Evolutionary conservation across 495 filamentous ascomycete genomes (phyloP), one percentile per base, ranked within the genome.

Genomic region (Podospora pseudoanserina): DNA sequence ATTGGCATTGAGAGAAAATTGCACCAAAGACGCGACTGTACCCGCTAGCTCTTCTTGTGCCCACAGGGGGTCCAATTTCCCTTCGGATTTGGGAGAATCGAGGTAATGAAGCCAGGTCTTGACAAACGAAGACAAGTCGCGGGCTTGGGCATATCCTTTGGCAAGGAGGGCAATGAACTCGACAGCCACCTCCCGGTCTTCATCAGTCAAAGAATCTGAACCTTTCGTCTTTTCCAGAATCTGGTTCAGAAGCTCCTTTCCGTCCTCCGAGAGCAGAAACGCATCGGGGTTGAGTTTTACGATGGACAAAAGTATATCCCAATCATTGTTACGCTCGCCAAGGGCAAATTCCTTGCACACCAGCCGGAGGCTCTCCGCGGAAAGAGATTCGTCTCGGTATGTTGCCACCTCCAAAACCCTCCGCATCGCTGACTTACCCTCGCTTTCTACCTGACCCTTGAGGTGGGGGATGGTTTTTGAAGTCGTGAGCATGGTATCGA

Each of bases 231-330:
- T 73, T 5, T 69, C 62, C 2, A 83, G 70, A 18, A 81, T 69
- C n/a, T 75, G 66, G 0, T 79, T 72, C 2, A 82, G 71, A 20
- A 83, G 75, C 57, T 63, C 64, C 28, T 74, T 71, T 3, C 77
- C 78, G 0, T 71, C 73, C 15, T 77, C 65, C 0, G 78, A 72
- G 11, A 81, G 70, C 16, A 92, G 77, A 71, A 92, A 92, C 13
- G 91, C 84, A 72, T 92, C 89, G 3, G 87, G 82, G 67, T 92
- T 89, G 20, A 91, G 84, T 55, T 87, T 81, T 18, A 92, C 79
- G 13, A 90, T 78, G 61, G 87, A 79, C 26, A 86, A 81, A 3
- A 91, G 77, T 7, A 93, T 72, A 26, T 74, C 78, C 91, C 90
- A 93, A 56, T 89, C 80, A 7, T 83, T 81, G 18, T 71, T 65